These are phyloP conservation scores for Pseudohalonectria lignicola DNA, from an alignment of 2,329 filamentous ascomycete genomes.

Conservation along the genomic window DNA sequence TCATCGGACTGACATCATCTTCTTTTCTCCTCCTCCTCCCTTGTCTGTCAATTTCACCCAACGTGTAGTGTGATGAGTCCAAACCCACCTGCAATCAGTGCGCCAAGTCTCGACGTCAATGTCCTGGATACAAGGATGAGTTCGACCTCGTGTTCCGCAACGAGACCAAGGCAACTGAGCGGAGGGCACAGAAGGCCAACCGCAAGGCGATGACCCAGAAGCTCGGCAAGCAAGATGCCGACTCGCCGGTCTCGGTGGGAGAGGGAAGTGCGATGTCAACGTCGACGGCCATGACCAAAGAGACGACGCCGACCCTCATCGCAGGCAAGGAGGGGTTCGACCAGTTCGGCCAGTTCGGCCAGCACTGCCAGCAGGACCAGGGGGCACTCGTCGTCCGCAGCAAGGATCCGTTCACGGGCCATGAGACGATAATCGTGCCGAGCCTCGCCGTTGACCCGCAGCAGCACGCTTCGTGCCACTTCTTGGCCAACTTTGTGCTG, in stretches of 20 bases:
- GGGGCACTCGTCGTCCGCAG: neutral
- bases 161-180: conserved; percentile 57
- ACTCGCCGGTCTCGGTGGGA: neutral
- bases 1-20: too few species aligned
- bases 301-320: too few species aligned
- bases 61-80: conserved; percentile 51
- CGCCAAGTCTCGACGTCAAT: conserved; percentile 49
- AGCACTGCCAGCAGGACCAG: too few species aligned
- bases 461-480: conserved; percentile 46
- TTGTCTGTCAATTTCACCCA: too few species aligned
- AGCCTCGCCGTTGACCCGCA: conserved; percentile 36
- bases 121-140: conserved; percentile 59
- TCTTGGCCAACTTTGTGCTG: conserved; percentile 49
- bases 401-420: neutral
- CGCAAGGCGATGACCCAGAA: conserved; percentile 29
- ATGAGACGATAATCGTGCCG: conserved; percentile 16
- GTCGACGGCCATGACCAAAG: neutral
- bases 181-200: conserved; percentile 45
- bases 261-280: neutral
- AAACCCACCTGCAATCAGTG: conserved; percentile 57
- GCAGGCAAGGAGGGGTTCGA: too few species aligned
- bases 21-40: too few species aligned
- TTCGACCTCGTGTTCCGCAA: conserved; percentile 65
- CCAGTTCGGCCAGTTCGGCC: neutral
- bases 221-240: neutral